Evolutionary conservation across 768 basidiomycete genomes (phyloP).

Genomic region (Leccinum arenicola): DNA sequence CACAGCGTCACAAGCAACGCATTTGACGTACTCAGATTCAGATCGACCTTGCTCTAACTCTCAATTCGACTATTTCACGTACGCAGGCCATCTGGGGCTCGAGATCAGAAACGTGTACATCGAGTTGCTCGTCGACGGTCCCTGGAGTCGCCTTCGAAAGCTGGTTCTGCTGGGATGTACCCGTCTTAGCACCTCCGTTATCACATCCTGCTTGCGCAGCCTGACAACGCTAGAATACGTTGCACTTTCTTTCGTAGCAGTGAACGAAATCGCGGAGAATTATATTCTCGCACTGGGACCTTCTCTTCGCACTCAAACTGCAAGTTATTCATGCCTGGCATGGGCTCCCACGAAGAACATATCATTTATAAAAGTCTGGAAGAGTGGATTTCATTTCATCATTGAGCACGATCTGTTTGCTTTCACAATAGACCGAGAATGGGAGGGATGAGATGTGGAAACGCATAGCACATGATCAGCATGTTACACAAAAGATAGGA

Average conservation of each 20-base stretch:
- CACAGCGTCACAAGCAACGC: slow-evolving; percentile 33
- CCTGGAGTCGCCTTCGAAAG: slow-evolving; percentile 24
- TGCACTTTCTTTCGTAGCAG: slow-evolving; percentile 35
- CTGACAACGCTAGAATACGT: slow-evolving; percentile 34
- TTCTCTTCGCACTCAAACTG: slow-evolving; percentile 34
- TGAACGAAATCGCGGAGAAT: slow-evolving; percentile 31
- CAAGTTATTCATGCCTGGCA: slow-evolving; percentile 36
- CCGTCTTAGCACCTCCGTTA: slow-evolving; percentile 28
- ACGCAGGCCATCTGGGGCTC: slow-evolving; percentile 35
- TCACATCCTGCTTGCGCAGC: slow-evolving; percentile 29
- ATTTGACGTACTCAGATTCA: slow-evolving; percentile 33
- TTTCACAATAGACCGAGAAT: slow-evolving; percentile 22
- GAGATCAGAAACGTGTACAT: slow-evolving; percentile 37
- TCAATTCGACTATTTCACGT: slow-evolving; percentile 34
- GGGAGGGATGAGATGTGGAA: slow-evolving; percentile 22
- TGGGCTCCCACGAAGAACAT: slow-evolving; percentile 32
- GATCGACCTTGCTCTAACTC: slow-evolving; percentile 23
- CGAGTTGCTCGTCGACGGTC: slow-evolving; percentile 25
- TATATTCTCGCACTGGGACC: slow-evolving; percentile 33
- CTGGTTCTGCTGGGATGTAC: slow-evolving; percentile 37
- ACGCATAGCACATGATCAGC: slow-evolving; percentile 21
- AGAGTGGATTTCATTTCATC: slow-evolving; percentile 17
- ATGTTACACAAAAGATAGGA: slow-evolving; percentile 24
- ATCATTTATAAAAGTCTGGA: slow-evolving; percentile 31
- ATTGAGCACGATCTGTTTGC: slow-evolving; percentile 13